phyloP scores from a whole-genome alignment of 1,284 basidiomycete genomes.

The Pseudozyma hubeiensis region DNA sequence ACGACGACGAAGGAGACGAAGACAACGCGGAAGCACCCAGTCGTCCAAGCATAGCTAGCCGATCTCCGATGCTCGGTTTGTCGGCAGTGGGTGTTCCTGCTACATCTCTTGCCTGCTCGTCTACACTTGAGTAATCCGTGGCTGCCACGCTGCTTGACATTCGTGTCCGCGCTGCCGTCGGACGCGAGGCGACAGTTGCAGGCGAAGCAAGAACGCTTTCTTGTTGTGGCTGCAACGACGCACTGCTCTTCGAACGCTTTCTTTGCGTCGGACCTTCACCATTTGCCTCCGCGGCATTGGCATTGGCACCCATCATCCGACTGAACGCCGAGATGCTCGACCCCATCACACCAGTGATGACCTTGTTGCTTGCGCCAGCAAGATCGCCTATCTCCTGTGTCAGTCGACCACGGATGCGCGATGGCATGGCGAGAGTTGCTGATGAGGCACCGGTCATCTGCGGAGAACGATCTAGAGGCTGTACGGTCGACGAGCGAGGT shows the following conservation, averaged over 20 bases:
- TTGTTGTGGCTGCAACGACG: neutral
- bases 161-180: neutral
- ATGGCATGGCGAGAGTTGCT: slow-evolving; percentile 8
- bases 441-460: neutral
- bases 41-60: slow-evolving; percentile 73
- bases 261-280: neutral
- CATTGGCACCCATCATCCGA: slow-evolving; percentile 38
- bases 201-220: neutral
- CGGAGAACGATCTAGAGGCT: slow-evolving; percentile 59
- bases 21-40: slow-evolving; percentile 21
- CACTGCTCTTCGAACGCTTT: slow-evolving; percentile 9
- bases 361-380: slow-evolving; percentile 68
- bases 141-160: neutral
- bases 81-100: neutral
- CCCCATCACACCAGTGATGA: slow-evolving; percentile 79
- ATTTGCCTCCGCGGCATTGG: neutral
- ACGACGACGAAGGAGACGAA: slow-evolving; percentile 14
- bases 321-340: slow-evolving; percentile 74
- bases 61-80: slow-evolving; percentile 17
- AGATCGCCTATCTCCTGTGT: slow-evolving; percentile 85
- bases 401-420: slow-evolving; percentile 78
- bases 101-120: slow-evolving; percentile 12
- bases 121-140: slow-evolving; percentile 10
- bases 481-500: neutral
- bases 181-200: neutral